A percentile compares a stretch with the other conserved stretches of the same genome.
These are phyloP conservation scores for Geotrichum australiense DNA, from an alignment of 1,139 yeast species.

Conservation along the genomic window DNA sequence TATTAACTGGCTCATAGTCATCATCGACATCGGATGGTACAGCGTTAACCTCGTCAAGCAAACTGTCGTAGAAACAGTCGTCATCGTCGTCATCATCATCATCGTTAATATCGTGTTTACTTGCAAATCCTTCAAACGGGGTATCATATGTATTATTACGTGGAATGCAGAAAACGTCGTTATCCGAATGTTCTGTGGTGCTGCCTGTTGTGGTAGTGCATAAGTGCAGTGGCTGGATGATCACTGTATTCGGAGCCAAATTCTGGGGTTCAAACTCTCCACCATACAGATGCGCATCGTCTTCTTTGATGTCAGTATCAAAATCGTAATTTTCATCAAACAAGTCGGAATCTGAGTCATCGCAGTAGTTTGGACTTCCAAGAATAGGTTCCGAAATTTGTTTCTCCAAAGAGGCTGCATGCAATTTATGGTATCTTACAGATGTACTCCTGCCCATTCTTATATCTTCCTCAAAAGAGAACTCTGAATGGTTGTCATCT, in stretches of 20 bases:
- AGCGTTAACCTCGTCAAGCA: conserved; percentile 19
- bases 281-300: conserved; percentile 11
- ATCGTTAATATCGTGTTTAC: conserved; percentile 2
- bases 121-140: neutral
- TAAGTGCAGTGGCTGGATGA: no score
- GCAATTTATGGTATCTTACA: conserved; percentile 15
- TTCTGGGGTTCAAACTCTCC: no score
- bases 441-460: conserved; percentile 17
- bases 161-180: no score
- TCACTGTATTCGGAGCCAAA: no score
- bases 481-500: conserved; percentile 15
- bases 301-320: conserved; percentile 8
- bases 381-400: neutral
- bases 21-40: conserved; percentile 13
- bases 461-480: conserved; percentile 19
- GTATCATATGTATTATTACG: no score
- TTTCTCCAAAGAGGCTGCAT: neutral
- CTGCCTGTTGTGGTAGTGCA: no score
- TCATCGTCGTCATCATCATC: conserved; percentile 8
- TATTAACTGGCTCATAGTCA: conserved; percentile 6
- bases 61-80: conserved; percentile 14
- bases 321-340: conserved; percentile 6
- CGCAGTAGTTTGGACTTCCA: neutral
- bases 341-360: conserved; percentile 1
- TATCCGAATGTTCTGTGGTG: no score